Evolutionary conservation across 164 flowering plant species (phyloP), one percentile per base, ranked within the genome.

Genomic region (Stephania cephalantha): DNA sequence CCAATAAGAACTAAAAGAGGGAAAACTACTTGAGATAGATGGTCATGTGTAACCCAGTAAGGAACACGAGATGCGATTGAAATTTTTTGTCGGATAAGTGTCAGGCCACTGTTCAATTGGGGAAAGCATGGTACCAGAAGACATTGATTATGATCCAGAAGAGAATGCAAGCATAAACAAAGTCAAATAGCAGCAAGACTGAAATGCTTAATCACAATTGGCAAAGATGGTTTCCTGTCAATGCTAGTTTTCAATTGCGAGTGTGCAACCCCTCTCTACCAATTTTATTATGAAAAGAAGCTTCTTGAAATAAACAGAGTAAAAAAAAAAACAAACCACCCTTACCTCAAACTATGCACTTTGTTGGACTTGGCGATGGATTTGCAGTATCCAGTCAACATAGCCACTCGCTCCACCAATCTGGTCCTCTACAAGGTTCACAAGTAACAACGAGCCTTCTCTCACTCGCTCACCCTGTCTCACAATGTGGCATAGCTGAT

Each of bases 401-500:
- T 94, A 96, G 75, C 99, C 88, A 78, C 75, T 85, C 68, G 83
- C 71, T 69, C 97, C 97, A 18, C 91, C 90, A 61, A 75, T 81
- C 79, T 84, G 97, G 78, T 96, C 98, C 81, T 94, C 99, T 52
- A 92, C 82, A 65, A 96, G 93, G 76, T 89, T 92, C 68, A 86
- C 68, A 72, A 95, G 92, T n/a, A 96, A 79, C 80, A 92, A 84
- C 71, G 81, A 85, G 55, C 95, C 92, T 87, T 94, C 99, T 83
- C 94, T 87, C 7, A 97, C 94, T 70, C 94, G 97, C 74, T 96
- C 97, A 29, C 97, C 99, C 88, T 96, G 98, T 81, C 93, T 88
- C 52, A 96, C 93, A 65, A 96, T 85, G 82, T 88, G 88, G 69
- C 90, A 86, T 67, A 91, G 78, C 83, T 87, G 98, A 84, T 86